Percentiles rank a stretch among this genome's conserved stretches.
These are phyloP conservation scores for Phragmites australis DNA, from an alignment of 176 grass and related monocot genomes.

Conservation along the genomic window DNA sequence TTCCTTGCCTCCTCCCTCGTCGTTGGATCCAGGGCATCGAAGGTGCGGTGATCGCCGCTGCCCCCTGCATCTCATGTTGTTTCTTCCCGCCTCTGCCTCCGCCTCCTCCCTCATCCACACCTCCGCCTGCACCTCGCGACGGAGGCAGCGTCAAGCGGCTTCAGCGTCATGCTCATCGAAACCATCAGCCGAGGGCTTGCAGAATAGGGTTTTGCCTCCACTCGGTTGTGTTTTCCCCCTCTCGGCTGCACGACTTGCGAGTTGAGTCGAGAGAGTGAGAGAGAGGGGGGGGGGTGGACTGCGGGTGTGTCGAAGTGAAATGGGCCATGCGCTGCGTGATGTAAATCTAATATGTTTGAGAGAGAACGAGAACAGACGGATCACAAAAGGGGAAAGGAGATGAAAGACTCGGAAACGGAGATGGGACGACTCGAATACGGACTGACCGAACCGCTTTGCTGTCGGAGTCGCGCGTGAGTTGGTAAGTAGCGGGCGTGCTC, in stretches of 20 bases:
- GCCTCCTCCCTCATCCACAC: not conserved
- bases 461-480: no score
- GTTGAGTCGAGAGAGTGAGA: no score
- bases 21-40: constrained; percentile 27
- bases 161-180: constrained; percentile 51
- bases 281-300: not conserved
- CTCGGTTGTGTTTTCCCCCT: no score
- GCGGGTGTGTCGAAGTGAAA: no score
- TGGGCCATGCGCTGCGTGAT: not conserved
- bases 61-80: not conserved
- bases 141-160: constrained; percentile 30
- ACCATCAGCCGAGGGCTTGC: constrained; percentile 45
- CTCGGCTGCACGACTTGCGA: not conserved
- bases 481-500: no score
- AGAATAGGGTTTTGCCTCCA: constrained; percentile 42
- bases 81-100: not conserved
- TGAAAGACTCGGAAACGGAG: no score
- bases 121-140: not conserved
- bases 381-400: no score
- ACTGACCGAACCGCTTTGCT: no score
- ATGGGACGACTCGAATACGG: no score
- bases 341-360: no score
- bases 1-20: constrained; percentile 49
- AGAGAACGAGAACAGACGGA: no score
- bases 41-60: constrained; percentile 24